These are phyloP conservation scores for Neurospora sp. DNA, from an alignment of 495 filamentous ascomycete species.

Conservation along the genomic window DNA sequence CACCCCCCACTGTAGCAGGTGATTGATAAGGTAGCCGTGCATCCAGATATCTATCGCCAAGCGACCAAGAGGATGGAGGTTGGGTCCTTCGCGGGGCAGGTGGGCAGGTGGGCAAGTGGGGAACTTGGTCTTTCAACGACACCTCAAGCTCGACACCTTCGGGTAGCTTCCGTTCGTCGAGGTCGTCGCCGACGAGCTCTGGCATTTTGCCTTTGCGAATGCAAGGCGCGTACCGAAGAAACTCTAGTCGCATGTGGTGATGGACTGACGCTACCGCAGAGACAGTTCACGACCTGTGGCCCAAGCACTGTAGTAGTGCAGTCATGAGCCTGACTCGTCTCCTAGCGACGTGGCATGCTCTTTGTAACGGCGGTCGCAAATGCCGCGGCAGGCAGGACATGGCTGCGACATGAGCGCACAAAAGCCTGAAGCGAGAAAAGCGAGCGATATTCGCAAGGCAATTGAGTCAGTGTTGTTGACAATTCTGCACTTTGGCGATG, in stretches of 20 bases:
- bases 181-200: neutral
- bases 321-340: conserved; percentile 18
- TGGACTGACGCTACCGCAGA: conserved; percentile 9
- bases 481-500: neutral
- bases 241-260: conserved; percentile 3
- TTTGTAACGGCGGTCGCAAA: conserved; percentile 5
- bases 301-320: conserved; percentile 7
- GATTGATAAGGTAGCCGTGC: neutral
- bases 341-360: conserved; percentile 20
- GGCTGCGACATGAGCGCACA: neutral
- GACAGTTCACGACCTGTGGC: conserved; percentile 19
- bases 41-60: neutral
- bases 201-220: neutral
- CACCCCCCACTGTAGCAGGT: neutral
- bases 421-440: neutral
- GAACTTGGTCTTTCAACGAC: neutral
- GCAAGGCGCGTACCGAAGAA: neutral
- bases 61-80: neutral
- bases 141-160: neutral
- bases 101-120: neutral
- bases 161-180: neutral
- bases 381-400: neutral
- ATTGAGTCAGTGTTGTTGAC: neutral
- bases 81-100: neutral
- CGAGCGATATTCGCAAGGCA: neutral